Evolutionary conservation across 164 flowering plant species (phyloP).

Genomic region (Taxillus chinensis): DNA sequence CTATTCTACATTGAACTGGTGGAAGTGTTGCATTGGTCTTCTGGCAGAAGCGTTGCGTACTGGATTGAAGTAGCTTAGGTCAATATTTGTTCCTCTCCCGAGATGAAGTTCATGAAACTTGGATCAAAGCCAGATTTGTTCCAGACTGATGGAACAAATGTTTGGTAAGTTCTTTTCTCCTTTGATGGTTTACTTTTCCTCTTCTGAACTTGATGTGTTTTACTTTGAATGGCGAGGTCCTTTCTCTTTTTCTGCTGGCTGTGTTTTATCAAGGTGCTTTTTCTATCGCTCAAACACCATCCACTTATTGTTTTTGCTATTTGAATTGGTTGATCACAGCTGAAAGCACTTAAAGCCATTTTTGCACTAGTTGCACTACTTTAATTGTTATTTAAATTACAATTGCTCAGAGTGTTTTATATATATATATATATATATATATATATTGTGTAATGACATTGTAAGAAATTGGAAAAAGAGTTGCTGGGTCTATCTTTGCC

Average conservation of each 20-base stretch:
- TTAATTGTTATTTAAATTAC: no score
- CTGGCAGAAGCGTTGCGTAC: constrained; percentile 12
- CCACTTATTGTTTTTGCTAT: not conserved
- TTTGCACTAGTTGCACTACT: not conserved
- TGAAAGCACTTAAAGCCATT: not conserved
- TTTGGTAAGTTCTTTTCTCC: constrained; percentile 41
- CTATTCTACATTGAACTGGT: constrained; percentile 14
- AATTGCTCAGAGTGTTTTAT: no score
- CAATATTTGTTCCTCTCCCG: constrained; percentile 16
- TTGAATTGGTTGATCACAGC: not conserved
- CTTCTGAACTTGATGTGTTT: not conserved
- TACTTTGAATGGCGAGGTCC: not conserved
- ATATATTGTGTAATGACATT: no score
- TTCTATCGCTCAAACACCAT: not conserved
- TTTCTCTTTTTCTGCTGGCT: no score
- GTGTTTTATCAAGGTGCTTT: no score
- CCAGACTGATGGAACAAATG: constrained; percentile 63
- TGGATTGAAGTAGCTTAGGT: constrained; percentile 7
- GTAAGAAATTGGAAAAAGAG: no score
- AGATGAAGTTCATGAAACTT: constrained; percentile 99
- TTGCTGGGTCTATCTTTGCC: no score
- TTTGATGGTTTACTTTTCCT: not conserved
- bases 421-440: no score
- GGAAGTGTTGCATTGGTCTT: constrained; percentile 2
- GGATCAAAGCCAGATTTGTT: constrained; percentile 94